Evolutionary conservation across 164 flowering plant species (phyloP).

Genomic region (Tetracentron sinense): DNA sequence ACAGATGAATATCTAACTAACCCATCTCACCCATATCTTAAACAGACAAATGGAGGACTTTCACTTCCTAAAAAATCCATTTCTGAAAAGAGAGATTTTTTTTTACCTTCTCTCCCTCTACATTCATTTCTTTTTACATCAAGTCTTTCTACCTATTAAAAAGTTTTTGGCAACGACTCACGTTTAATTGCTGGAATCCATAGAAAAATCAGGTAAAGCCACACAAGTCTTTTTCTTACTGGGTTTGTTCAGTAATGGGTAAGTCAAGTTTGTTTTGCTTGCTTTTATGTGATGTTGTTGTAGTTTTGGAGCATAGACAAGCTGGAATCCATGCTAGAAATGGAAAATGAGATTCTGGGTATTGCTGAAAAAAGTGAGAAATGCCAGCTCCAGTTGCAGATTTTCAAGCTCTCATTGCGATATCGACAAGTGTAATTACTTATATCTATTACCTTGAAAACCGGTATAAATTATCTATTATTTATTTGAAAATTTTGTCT

Average conservation of each 20-base stretch:
- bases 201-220: constrained; percentile 10
- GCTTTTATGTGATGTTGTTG: neutral
- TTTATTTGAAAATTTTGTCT: too few relatives aligned
- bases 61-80: constrained; percentile 15
- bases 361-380: too few relatives aligned
- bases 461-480: too few relatives aligned
- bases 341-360: constrained; percentile 22
- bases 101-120: neutral
- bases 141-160: constrained; percentile 9
- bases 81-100: constrained; percentile 1
- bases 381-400: too few relatives aligned
- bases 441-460: too few relatives aligned
- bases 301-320: constrained; percentile 18
- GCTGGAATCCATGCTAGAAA: constrained; percentile 26
- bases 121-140: constrained; percentile 5
- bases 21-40: constrained; percentile 10
- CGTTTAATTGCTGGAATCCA: constrained; percentile 18
- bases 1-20: constrained; percentile 29
- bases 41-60: neutral
- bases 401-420: too few relatives aligned
- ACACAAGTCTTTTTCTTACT: constrained; percentile 27
- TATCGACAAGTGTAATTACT: too few relatives aligned
- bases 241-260: constrained; percentile 15
- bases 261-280: constrained; percentile 9
- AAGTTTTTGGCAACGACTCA: constrained; percentile 42